Base-by-base conservation (phyloP, 2,329 filamentous ascomycete genomes). In the Samsoniella hepiali region DNA sequence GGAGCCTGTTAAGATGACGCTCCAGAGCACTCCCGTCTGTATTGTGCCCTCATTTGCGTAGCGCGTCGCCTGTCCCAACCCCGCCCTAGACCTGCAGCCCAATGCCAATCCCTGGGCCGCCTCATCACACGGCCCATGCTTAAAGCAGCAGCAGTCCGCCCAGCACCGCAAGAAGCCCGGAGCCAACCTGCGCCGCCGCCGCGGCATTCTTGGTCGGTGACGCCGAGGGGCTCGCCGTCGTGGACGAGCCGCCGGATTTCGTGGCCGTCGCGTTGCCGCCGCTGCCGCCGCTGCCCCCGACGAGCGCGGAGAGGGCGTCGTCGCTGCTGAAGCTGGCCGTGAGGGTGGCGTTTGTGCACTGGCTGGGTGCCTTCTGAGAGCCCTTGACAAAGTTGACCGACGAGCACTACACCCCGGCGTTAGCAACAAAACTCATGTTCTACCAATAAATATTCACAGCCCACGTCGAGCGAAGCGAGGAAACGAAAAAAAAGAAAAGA, bases 371-470 rank as follows among this genome's bases (percentile, higher is more conserved):
- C 22, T 72, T 67, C 44, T 68, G 70, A n/a, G 72, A 67, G 64
- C 77, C 77, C n/a, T 70, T 69, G 66, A 87, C 82, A 67, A 87
- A 87, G 66, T 81, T 82, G 67, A 85, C 82, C 40, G 78, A 77
- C 49, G 83, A 74, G 69, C 84, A 86, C 83, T 86, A 58, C 62
- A 67, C 61, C 56, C 63, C 56, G 57, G 31, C 59, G 45, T 31
- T 29, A 15, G 22, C 36, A 5, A 64, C 6, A 2, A 7, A 9
- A 47, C 9, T 27, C 44, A 1, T 8, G 2, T 8, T 10, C 17
- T 40, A 22, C 50, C 50, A 53, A 36, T 53, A 2, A 36, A 8
- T 17, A 38, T 8, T 22, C 11, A 15, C 36, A 3, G 34, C 36
- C 51, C 34, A 62, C 50, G 40, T 55, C 56, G 36, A 36, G 36